Percentiles rank a stretch among this genome's conserved stretches.
phyloP scores from a whole-genome alignment of 768 basidiomycete genomes.

The Suillus subalutaceus region DNA sequence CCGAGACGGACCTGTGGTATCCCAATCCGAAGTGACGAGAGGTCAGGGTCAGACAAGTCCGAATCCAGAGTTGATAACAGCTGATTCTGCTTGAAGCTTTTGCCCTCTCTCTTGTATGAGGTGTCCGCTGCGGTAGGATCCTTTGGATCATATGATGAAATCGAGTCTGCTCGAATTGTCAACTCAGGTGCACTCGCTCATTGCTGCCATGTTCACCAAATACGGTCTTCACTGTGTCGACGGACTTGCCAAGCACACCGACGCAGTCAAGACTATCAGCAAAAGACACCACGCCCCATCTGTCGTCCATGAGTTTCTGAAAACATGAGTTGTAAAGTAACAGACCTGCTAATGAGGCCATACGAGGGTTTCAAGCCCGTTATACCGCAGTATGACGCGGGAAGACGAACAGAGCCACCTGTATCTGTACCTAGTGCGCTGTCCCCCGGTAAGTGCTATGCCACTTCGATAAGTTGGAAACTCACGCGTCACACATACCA shows the following conservation, averaged over 20 bases:
- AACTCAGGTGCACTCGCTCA: not conserved
- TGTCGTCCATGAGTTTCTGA: constrained; percentile 30
- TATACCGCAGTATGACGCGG: constrained; percentile 92
- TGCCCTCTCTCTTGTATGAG: constrained; percentile 39
- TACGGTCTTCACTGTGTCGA: constrained; percentile 50
- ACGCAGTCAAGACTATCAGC: constrained; percentile 97
- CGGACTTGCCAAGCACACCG: constrained; percentile 69
- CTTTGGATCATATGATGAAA: constrained; percentile 54
- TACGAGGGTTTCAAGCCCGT: constrained; percentile 95
- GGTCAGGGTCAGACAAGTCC: constrained; percentile 13
- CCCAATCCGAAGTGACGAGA: constrained; percentile 69
- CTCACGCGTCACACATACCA: constrained; percentile 83
- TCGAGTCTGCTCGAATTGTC: constrained; percentile 28
- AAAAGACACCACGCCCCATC: constrained; percentile 91
- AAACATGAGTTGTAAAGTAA: constrained; percentile 7
- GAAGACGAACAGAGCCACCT: constrained; percentile 90
- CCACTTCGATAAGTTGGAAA: constrained; percentile 19
- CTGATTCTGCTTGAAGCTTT: constrained; percentile 28
- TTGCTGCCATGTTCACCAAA: constrained; percentile 57
- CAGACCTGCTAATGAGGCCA: constrained; percentile 83
- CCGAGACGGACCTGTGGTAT: constrained; percentile 63
- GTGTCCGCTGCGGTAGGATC: constrained; percentile 74
- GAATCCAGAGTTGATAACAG: constrained; percentile 2
- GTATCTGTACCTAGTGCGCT: constrained; percentile 95
- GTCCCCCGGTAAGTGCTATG: constrained; percentile 7